Conservation (phyloP, 768 basidiomycete species). For the Suillus cothurnatus region DNA sequence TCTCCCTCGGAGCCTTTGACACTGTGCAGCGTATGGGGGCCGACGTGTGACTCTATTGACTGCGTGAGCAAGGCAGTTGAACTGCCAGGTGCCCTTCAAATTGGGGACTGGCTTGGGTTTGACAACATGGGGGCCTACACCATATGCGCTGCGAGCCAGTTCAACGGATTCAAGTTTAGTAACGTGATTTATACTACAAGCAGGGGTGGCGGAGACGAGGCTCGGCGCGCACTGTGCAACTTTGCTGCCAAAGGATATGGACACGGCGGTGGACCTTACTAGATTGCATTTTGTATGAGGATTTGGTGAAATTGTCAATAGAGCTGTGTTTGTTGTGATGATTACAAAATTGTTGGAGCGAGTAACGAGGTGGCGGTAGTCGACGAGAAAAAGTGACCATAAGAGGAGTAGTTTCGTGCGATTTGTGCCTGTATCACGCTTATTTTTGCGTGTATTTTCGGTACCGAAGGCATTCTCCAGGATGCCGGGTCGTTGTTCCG, state of each 20-base stretch:
- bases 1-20: constrained; percentile 42
- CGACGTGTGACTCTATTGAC: constrained; percentile 98
- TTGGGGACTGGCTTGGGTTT: constrained; percentile 99
- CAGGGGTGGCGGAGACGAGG: constrained; percentile 50
- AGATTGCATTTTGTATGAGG: background rate
- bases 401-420: background rate
- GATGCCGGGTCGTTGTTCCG: constrained; percentile 2
- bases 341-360: background rate
- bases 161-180: constrained; percentile 88
- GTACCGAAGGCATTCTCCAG: constrained; percentile 3
- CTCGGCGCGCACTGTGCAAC: constrained; percentile 49
- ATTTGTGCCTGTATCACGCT: background rate
- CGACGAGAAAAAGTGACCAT: background rate
- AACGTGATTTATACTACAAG: constrained; percentile 80
- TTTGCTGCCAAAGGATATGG: constrained; percentile 50
- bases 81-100: constrained; percentile 70
- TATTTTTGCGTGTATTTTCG: constrained; percentile 7
- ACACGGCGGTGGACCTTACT: constrained; percentile 26
- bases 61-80: constrained; percentile 70
- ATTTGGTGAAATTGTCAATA: background rate
- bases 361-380: constrained; percentile 2
- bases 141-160: constrained; percentile 94
- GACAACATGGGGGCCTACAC: constrained; percentile 99
- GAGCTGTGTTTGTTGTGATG: background rate
- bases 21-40: constrained; percentile 89